Conservation (phyloP, 2,329 filamentous ascomycete genomes). For the Aspergillus calidoustus region DNA sequence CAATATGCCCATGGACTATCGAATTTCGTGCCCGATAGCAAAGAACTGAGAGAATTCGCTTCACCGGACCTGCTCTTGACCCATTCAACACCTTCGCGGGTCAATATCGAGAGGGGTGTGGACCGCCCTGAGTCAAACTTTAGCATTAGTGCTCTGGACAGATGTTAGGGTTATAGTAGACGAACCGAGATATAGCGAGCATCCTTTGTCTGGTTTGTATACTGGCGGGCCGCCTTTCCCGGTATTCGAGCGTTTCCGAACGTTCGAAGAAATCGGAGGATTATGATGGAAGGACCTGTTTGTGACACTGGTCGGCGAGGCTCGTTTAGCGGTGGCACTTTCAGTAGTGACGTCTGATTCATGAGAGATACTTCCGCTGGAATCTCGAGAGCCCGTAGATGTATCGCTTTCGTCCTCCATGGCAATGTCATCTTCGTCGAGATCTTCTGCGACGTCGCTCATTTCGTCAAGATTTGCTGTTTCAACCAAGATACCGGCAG, state of each 20-base stretch:
- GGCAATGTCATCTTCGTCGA: slow-evolving; percentile 20
- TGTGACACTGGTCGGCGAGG: not conserved
- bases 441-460: slow-evolving; percentile 30
- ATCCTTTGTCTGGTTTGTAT: slow-evolving; percentile 82
- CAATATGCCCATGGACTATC: slow-evolving; percentile 91
- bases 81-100: slow-evolving; percentile 93
- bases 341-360: slow-evolving; percentile 1
- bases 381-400: slow-evolving; percentile 28
- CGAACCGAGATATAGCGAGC: slow-evolving; percentile 76
- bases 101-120: slow-evolving; percentile 95
- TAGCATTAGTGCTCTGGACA: not conserved
- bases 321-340: slow-evolving; percentile 2
- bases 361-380: slow-evolving; percentile 10
- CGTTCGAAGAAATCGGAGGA: slow-evolving; percentile 24
- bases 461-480: slow-evolving; percentile 60
- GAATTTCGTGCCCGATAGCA: slow-evolving; percentile 77
- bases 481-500: slow-evolving; percentile 81
- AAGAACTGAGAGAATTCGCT: slow-evolving; percentile 83
- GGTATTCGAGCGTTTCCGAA: slow-evolving; percentile 43
- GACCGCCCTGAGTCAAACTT: slow-evolving; percentile 68
- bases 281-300: not conserved
- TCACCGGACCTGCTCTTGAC: slow-evolving; percentile 97
- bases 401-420: slow-evolving; percentile 49
- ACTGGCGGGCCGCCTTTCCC: slow-evolving; percentile 67
- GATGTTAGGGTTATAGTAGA: not conserved